Evolutionary conservation across 352 stramenopile species (phyloP).

Genomic region (Saprolegnia diclina): DNA sequence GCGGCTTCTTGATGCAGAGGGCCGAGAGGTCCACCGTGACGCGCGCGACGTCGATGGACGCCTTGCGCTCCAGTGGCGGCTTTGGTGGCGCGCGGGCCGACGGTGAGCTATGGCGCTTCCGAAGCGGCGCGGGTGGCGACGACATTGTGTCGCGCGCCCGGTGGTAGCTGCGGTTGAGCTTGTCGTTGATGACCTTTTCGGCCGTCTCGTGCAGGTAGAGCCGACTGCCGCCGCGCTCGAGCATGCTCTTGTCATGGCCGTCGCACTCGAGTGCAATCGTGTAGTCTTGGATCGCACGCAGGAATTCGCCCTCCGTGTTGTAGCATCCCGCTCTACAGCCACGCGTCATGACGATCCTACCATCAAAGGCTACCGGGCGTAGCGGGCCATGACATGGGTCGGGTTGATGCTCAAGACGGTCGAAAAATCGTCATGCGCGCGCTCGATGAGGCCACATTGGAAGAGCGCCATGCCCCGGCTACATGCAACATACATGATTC

Average conservation of each 20-base stretch:
- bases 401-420: constrained; percentile 57
- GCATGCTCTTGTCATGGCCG: constrained; percentile 25
- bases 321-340: constrained; percentile 50
- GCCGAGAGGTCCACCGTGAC: constrained; percentile 18
- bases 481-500: not conserved
- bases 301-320: constrained; percentile 62
- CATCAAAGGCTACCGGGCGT: constrained; percentile 35
- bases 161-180: constrained; percentile 21
- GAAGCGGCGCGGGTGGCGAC: not conserved
- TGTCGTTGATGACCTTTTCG: constrained; percentile 27
- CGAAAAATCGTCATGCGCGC: constrained; percentile 59
- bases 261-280: constrained; percentile 62
- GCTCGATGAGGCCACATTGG: constrained; percentile 43
- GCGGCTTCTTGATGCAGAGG: constrained; percentile 1
- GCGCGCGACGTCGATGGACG: constrained; percentile 4
- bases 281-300: constrained; percentile 71
- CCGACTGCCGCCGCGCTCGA: not conserved
- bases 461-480: constrained; percentile 67
- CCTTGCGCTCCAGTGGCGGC: not conserved
- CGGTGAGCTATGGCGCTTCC: constrained; percentile 7
- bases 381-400: constrained; percentile 73
- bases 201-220: constrained; percentile 26
- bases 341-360: not conserved
- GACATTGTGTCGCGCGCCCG: not conserved
- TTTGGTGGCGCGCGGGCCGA: constrained; percentile 24